phyloP scores from a whole-genome alignment of 2,329 filamentous ascomycete genomes.

The Pestalotiopsis sp. region DNA sequence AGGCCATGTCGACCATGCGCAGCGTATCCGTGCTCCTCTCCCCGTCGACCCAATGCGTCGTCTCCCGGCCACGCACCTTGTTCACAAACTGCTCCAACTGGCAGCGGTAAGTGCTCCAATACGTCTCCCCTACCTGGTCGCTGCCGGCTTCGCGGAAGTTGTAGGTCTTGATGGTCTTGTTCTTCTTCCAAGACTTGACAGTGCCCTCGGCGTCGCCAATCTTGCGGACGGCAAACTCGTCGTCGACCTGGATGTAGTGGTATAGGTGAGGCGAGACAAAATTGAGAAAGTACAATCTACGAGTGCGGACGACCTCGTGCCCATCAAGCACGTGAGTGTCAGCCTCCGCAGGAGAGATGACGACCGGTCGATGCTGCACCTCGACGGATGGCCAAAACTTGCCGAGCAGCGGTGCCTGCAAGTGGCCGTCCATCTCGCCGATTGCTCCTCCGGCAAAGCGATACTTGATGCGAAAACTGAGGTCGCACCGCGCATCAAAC shows the following conservation, averaged over 20 bases:
- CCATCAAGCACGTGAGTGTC: slow-evolving; percentile 20
- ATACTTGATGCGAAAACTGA: slow-evolving; percentile 33
- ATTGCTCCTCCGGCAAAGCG: slow-evolving; percentile 35
- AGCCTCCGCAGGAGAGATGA: slow-evolving; percentile 21
- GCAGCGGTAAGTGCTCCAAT: slow-evolving; percentile 48
- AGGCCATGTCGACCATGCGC: slow-evolving; percentile 50
- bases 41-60: slow-evolving; percentile 40
- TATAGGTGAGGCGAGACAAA: slow-evolving; percentile 27
- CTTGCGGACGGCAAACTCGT: slow-evolving; percentile 30
- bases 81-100: slow-evolving; percentile 54
- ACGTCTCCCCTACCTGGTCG: slow-evolving; percentile 37
- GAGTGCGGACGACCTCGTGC: slow-evolving; percentile 25
- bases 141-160: slow-evolving; percentile 26
- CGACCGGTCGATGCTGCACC: slow-evolving; percentile 25
- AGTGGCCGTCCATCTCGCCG: slow-evolving; percentile 33
- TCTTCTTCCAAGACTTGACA: slow-evolving; percentile 25
- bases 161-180: slow-evolving; percentile 34
- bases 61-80: slow-evolving; percentile 39
- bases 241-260: slow-evolving; percentile 40
- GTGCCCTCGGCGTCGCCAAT: slow-evolving; percentile 26
- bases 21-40: slow-evolving; percentile 48
- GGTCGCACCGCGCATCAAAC: slow-evolving; percentile 28
- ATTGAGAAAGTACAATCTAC: slow-evolving; percentile 25
- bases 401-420: slow-evolving; percentile 22
- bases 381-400: slow-evolving; percentile 22